phyloP scores from a whole-genome alignment of 495 filamentous ascomycete genomes.

The Penicillium daleae region DNA sequence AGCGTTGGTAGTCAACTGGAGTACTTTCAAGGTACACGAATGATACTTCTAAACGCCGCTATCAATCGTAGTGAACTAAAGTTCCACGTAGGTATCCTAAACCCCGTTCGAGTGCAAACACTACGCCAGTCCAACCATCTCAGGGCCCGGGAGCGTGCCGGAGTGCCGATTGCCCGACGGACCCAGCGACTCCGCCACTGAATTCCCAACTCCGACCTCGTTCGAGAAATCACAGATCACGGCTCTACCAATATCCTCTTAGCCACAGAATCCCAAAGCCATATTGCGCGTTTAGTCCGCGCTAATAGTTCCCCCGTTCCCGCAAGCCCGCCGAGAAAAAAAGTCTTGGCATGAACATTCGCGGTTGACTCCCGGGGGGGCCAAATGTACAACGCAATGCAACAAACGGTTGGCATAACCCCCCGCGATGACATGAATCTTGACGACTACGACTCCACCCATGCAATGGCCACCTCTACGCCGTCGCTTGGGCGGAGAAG shows the following conservation, averaged over 20 bases:
- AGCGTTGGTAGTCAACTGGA: neutral
- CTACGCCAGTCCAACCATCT: neutral
- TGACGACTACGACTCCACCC: slow-evolving; percentile 14
- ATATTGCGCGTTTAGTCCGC: neutral
- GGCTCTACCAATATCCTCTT: neutral
- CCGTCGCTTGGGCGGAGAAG: slow-evolving; percentile 13
- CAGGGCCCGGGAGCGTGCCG: neutral
- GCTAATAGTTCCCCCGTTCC: slow-evolving; percentile 8
- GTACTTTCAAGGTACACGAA: neutral
- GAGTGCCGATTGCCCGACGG: neutral
- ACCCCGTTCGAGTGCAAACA: neutral
- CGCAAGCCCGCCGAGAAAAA: slow-evolving; percentile 6
- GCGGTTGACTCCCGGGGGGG: slow-evolving; percentile 13
- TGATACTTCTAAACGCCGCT: neutral
- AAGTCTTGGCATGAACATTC: slow-evolving; percentile 25
- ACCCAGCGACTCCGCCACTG: neutral
- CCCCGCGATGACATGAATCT: slow-evolving; percentile 14
- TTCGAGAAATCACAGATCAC: neutral
- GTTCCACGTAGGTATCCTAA: neutral
- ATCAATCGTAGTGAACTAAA: neutral
- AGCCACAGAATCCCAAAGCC: neutral
- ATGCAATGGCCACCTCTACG: slow-evolving; percentile 8
- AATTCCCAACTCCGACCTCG: neutral
- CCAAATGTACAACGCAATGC: slow-evolving; percentile 29
- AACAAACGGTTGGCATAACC: slow-evolving; percentile 20